phyloP scores from a whole-genome alignment of 768 basidiomycete species.

The Mycena olivaceomarginata region DNA sequence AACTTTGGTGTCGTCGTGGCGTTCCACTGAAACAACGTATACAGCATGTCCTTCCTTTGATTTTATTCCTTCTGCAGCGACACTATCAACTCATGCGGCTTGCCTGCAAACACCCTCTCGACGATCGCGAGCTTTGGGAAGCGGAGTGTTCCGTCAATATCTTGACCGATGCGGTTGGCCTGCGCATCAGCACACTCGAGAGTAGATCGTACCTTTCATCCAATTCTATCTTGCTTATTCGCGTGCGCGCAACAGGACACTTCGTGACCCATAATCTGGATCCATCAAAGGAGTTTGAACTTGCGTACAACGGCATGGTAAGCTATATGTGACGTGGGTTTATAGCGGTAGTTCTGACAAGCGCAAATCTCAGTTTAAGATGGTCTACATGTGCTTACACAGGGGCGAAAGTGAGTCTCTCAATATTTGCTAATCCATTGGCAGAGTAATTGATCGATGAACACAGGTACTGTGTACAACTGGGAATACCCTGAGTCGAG shows the following conservation, averaged over 20 bases:
- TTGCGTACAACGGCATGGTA: slow-evolving; percentile 31
- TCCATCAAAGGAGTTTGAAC: slow-evolving; percentile 16
- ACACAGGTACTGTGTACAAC: background rate
- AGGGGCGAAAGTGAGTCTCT: background rate
- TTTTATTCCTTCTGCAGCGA: background rate
- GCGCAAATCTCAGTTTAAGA: background rate
- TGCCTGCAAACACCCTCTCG: slow-evolving; percentile 14
- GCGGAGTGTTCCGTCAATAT: slow-evolving; percentile 3
- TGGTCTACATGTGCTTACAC: background rate
- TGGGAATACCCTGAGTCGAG: background rate
- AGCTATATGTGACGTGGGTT: background rate
- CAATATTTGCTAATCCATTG: background rate
- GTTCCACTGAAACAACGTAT: background rate
- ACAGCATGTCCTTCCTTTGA: slow-evolving; percentile 12
- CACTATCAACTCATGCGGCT: background rate
- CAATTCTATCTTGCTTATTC: background rate
- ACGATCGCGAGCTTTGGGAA: slow-evolving; percentile 7
- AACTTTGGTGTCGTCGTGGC: too few species aligned
- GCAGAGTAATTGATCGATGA: background rate
- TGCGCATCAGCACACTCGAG: slow-evolving; percentile 5
- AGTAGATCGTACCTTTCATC: background rate
- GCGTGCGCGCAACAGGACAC: background rate
- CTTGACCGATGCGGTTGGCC: background rate
- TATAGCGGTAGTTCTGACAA: background rate
- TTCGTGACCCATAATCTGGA: slow-evolving; percentile 13